Evolutionary conservation across 768 basidiomycete genomes (phyloP).

Genomic region (Suillus alpinus): DNA sequence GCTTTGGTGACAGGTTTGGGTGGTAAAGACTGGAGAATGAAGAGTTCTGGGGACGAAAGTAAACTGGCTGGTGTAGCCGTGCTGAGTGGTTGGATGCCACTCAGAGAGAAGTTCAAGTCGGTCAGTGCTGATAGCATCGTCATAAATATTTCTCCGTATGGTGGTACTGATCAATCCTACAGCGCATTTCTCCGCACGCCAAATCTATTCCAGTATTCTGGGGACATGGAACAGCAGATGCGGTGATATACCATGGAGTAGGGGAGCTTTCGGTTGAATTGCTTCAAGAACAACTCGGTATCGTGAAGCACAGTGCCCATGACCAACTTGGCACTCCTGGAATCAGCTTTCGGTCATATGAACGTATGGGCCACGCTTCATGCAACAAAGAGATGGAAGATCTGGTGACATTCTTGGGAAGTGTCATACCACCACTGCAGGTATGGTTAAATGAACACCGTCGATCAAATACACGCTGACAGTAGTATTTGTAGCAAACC

Average conservation of each 20-base stretch:
- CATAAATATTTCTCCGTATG: not conserved
- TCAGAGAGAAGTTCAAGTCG: slow-evolving; percentile 40
- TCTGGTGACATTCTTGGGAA: slow-evolving; percentile 14
- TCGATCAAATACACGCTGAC: not conserved
- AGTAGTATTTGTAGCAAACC: not conserved
- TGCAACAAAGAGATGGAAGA: slow-evolving; percentile 16
- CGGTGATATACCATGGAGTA: slow-evolving; percentile 11
- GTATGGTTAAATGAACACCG: not conserved
- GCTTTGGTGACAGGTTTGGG: slow-evolving; percentile 46
- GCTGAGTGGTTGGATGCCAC: slow-evolving; percentile 43
- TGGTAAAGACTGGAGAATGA: slow-evolving; percentile 22
- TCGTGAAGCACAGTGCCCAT: not conserved
- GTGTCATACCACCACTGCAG: slow-evolving; percentile 14
- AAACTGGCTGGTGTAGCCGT: slow-evolving; percentile 39
- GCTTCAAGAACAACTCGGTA: slow-evolving; percentile 16
- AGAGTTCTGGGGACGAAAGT: slow-evolving; percentile 17
- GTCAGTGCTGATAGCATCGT: slow-evolving; percentile 18
- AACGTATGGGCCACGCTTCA: slow-evolving; percentile 12
- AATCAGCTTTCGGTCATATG: slow-evolving; percentile 1
- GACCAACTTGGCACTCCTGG: not conserved
- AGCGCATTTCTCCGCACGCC: slow-evolving; percentile 45
- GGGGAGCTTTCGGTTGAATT: slow-evolving; percentile 14
- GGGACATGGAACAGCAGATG: slow-evolving; percentile 21
- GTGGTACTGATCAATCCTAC: not conserved
- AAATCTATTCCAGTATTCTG: slow-evolving; percentile 18